These are phyloP conservation scores for Fusarium pseudonygamai DNA, from an alignment of 2,329 filamentous ascomycete species.

Conservation along the genomic window DNA sequence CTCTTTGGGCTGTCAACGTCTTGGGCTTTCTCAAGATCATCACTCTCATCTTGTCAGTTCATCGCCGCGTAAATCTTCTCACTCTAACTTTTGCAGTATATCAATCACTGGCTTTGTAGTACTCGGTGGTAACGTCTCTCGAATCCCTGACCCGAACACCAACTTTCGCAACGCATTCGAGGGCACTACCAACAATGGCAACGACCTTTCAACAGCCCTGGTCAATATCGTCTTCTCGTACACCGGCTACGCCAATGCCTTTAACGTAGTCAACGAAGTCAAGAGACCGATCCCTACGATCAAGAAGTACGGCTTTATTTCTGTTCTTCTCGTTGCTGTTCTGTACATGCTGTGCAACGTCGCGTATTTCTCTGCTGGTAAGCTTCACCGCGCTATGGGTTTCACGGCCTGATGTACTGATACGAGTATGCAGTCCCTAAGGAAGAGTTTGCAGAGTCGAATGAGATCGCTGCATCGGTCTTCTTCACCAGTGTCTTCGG, in stretches of 20 bases:
- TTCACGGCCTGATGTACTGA: not conserved
- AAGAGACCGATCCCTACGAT: constrained; percentile 67
- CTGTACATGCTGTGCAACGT: constrained; percentile 69
- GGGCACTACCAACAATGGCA: constrained; percentile 49
- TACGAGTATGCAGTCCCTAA: constrained; percentile 58
- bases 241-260: constrained; percentile 66
- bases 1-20: constrained; percentile 63
- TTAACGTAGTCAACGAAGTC: constrained; percentile 70
- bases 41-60: constrained; percentile 63
- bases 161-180: constrained; percentile 52
- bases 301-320: constrained; percentile 58
- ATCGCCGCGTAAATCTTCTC: constrained; percentile 49
- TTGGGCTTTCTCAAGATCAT: constrained; percentile 68
- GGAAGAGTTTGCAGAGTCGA: constrained; percentile 59
- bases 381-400: too few relatives aligned
- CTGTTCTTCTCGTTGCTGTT: constrained; percentile 60
- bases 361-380: constrained; percentile 64
- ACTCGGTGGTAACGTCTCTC: constrained; percentile 52
- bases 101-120: constrained; percentile 70
- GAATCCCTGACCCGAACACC: constrained; percentile 44
- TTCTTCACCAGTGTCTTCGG: constrained; percentile 70
- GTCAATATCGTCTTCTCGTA: constrained; percentile 69
- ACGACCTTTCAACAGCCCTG: constrained; percentile 57
- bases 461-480: constrained; percentile 63
- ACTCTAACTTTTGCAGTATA: constrained; percentile 43